Conservation (phyloP, 2,329 filamentous ascomycete genomes). For the Exophiala mesophila region DNA sequence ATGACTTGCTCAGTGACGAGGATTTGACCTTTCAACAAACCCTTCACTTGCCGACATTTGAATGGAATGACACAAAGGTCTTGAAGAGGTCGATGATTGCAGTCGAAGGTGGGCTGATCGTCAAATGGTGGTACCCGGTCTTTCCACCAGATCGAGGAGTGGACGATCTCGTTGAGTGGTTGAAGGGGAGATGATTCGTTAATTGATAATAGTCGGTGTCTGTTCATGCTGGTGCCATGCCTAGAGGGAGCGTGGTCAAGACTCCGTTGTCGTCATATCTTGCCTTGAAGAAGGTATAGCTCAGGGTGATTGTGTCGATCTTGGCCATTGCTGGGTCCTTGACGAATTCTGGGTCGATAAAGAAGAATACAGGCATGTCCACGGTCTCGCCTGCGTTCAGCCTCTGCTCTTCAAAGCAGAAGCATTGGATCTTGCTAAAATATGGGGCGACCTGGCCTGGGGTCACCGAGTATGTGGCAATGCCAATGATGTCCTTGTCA, state of each 20-base stretch:
- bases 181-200: slow-evolving; percentile 8
- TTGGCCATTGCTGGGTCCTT: slow-evolving; percentile 89
- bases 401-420: slow-evolving; percentile 96
- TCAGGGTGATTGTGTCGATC: slow-evolving; percentile 91
- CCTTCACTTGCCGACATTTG: slow-evolving; percentile 37
- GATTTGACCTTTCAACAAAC: slow-evolving; percentile 32
- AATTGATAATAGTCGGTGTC: no score
- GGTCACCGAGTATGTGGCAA: slow-evolving; percentile 95
- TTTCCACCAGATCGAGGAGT: slow-evolving; percentile 40
- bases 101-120: slow-evolving; percentile 36
- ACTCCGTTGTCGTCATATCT: slow-evolving; percentile 78
- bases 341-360: slow-evolving; percentile 91
- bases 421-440: slow-evolving; percentile 99
- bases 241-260: slow-evolving; percentile 40
- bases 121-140: slow-evolving; percentile 42
- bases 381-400: slow-evolving; percentile 93
- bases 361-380: slow-evolving; percentile 99
- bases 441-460: slow-evolving; percentile 94
- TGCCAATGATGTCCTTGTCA: slow-evolving; percentile 89
- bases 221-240: slow-evolving; percentile 12
- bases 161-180: slow-evolving; percentile 35
- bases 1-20: slow-evolving; percentile 40
- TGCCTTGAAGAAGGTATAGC: slow-evolving; percentile 97
- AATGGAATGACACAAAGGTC: slow-evolving; percentile 35
- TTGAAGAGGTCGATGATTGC: slow-evolving; percentile 38